Percentiles rank a stretch among this genome's conserved stretches.
Evolutionary conservation across 1,139 yeast species (phyloP).

Genomic region (Yamadazyma trypodendri): DNA sequence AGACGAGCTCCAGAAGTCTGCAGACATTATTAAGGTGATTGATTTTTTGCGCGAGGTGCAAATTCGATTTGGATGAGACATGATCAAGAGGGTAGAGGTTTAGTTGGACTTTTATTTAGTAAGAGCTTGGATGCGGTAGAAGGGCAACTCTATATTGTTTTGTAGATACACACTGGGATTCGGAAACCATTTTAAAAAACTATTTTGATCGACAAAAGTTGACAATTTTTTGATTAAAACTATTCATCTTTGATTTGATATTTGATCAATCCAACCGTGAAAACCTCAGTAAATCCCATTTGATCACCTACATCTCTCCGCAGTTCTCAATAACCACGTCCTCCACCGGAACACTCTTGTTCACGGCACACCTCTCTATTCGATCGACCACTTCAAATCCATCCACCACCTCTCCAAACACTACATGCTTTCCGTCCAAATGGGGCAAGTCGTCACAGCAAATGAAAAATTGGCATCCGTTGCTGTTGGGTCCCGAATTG

Average conservation of each 20-base stretch:
- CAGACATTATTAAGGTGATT: constrained; percentile 31
- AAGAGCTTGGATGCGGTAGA: too few species aligned
- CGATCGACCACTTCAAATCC: constrained; percentile 22
- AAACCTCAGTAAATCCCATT: too few species aligned
- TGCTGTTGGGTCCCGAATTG: constrained; percentile 33
- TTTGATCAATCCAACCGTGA: too few species aligned
- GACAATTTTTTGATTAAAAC: too few species aligned
- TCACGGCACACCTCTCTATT: constrained; percentile 20
- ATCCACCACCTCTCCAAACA: constrained; percentile 50
- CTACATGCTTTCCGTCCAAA: constrained; percentile 53
- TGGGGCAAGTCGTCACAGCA: constrained; percentile 23
- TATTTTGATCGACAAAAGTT: too few species aligned
- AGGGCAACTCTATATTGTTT: too few species aligned
- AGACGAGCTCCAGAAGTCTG: constrained; percentile 49
- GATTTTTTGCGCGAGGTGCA: constrained; percentile 1
- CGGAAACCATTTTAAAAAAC: too few species aligned
- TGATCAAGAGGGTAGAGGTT: too few species aligned
- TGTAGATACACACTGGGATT: too few species aligned
- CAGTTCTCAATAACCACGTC: constrained; percentile 20
- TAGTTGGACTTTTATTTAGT: too few species aligned
- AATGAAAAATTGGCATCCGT: constrained; percentile 37
- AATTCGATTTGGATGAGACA: too few species aligned
- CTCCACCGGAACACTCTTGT: constrained; percentile 27
- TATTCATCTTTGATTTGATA: too few species aligned
- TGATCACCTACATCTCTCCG: constrained; percentile 34